Evolutionary conservation across 441 rosid genomes (phyloP), one percentile per base, ranked within the genome.

Genomic region (Arabidopsis hybrid): DNA sequence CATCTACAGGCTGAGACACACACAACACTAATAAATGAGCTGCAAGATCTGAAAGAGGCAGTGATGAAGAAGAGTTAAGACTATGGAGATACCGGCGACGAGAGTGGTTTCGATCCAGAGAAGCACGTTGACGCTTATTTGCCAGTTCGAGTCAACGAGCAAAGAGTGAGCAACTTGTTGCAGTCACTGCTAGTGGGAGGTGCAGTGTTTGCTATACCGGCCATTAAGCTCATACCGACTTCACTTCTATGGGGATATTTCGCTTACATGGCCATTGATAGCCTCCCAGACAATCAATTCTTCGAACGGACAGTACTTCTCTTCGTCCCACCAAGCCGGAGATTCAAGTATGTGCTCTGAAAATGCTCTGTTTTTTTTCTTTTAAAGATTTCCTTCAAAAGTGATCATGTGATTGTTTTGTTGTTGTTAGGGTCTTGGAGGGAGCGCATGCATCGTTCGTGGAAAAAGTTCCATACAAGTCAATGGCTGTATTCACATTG

Each of bases 241-340:
- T 91, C 97, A 26, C 88, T 93, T 57, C 87, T 93, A 1, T 91
- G 97, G 97, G 97, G 96, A 52, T 88, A 90, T 77, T 92, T 92
- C 39, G 93, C 95, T 10, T 91, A 86, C 82, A 91, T 87, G 97
- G 95, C 95, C 32, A 85, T 93, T 16, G 98, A 91, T 68, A 91
- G 97, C 63, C 93, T 91, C 49, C 95, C 89, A 0, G 98, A 91
- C 36, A 93, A 85, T 60, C 98, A 91, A 63, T 89, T 93, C 81
- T 93, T 92, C 85, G 97, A 89, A 78, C 84, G 96, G 50, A 74
- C 81, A 1, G 52, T 87, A 77, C 85, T 93, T 60, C 96, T 93
- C 5, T 88, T 93, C 45, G 79, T 87, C 55, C 52, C 92, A 14
- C 89, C 92, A 13, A 70, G 83, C 53, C 72, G 96, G 16, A 79